Evolutionary conservation across 257 asterid genomes (phyloP), one percentile per base, ranked within the genome.

Genomic region (Ballota nigra): DNA sequence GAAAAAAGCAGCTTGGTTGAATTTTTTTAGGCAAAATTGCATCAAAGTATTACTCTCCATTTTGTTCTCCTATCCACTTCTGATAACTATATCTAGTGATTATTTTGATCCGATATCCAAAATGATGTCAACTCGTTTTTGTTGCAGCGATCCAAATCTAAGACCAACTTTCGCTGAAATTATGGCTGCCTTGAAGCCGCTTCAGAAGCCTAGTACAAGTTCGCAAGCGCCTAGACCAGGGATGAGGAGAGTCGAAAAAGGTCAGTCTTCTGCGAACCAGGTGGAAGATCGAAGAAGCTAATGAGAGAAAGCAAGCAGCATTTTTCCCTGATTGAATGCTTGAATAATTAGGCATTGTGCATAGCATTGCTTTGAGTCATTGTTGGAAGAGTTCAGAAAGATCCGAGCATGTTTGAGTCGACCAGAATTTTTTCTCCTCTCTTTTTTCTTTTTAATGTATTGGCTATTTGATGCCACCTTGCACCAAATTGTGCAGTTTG

Each of bases 91-190:
- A 55, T 62, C 10, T 28, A 26, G 11, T 5, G 36, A 18, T 12
- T 23, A 4, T 26, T 47, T 43, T 7, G 20, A 1, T 68, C n/a
- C 15, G 2, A 6, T 57, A 24, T 1, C 57, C 3, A 15, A 16
- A 28, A 36, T 57, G 24, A 72, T 45, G 18, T 11, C 13, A 38
- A 10, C 23, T 22, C 22, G 19, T 63, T 8, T 41, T 53, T 3
- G 38, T 41, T 78, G 81, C 65, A 95, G 99, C 64, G 96, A 95
- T 77, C 93, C 96, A 43, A 89, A 76, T 33, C 77, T 85, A 70
- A 82, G 99, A 72, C 99, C 99, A 36, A 79, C 99, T 5, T 95
- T 95, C 70, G 75, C 88, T 6, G 94, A 95, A 77, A 95, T 95
- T n/a, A 95, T 95, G 95, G 89, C 95, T 53, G 89, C 92, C 45